Conservation (phyloP, 768 basidiomycete genomes). For the Trametes meyenii region DNA sequence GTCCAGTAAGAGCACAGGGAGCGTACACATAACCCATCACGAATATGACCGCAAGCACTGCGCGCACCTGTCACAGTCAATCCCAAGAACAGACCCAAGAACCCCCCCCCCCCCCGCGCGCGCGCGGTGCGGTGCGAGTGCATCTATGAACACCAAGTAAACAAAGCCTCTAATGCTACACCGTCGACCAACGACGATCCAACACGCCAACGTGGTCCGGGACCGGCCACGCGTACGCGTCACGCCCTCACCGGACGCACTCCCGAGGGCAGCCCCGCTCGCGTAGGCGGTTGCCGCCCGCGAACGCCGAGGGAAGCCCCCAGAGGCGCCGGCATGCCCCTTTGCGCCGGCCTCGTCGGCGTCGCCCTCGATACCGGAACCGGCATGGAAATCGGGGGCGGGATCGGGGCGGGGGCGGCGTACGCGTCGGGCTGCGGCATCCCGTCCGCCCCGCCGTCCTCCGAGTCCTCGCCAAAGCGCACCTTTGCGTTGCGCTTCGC, state of each 20-base stretch:
- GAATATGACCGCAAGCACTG: background rate
- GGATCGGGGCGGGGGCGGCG: slow-evolving; percentile 1
- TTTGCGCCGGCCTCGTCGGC: slow-evolving; percentile 6
- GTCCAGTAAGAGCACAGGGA: slow-evolving; percentile 8
- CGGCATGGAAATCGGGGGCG: background rate
- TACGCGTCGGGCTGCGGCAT: background rate
- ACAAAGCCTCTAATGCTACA: background rate
- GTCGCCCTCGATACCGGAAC: slow-evolving; percentile 12
- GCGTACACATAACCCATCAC: slow-evolving; percentile 13
- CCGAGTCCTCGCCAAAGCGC: slow-evolving; percentile 26
- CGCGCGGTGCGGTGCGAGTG: background rate
- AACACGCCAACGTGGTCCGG: background rate
- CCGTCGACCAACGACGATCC: background rate
- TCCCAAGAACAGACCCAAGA: background rate
- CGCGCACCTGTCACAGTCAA: background rate
- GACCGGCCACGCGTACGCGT: background rate
- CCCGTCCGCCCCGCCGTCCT: slow-evolving; percentile 7
- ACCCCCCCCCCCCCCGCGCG: background rate
- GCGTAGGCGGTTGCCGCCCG: slow-evolving; percentile 21
- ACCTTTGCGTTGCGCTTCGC: slow-evolving; percentile 31
- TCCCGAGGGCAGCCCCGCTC: slow-evolving; percentile 27
- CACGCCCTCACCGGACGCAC: slow-evolving; percentile 27
- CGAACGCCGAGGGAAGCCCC: slow-evolving; percentile 14
- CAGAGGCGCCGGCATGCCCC: slow-evolving; percentile 14
- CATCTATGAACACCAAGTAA: no score